A percentile compares a stretch with the other conserved stretches of the same genome.
phyloP scores from a whole-genome alignment of 257 asterid species.

The Salvia miltiorrhiza region DNA sequence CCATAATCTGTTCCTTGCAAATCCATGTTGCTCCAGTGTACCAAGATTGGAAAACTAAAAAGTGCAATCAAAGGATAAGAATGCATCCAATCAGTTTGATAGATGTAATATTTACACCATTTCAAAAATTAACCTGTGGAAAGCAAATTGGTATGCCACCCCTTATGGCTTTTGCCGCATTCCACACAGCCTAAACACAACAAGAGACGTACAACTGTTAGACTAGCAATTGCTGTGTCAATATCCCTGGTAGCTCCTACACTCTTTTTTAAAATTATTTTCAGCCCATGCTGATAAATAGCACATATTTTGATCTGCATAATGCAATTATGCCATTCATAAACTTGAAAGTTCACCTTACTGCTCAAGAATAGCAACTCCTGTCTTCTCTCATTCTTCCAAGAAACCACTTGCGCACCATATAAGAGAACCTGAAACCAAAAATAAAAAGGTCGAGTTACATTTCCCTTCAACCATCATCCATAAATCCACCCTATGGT shows the following conservation, averaged over 20 bases:
- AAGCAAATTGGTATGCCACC: constrained; percentile 66
- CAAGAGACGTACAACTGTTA: constrained; percentile 15
- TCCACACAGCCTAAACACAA: constrained; percentile 44
- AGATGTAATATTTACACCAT: not conserved
- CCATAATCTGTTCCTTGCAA: constrained; percentile 73
- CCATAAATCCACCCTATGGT: not conserved
- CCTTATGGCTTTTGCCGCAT: constrained; percentile 55
- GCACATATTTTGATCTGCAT: not conserved
- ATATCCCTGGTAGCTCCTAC: too few species aligned
- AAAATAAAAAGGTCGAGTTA: constrained; percentile 4
- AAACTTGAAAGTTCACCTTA: constrained; percentile 42
- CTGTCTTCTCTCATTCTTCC: constrained; percentile 74
- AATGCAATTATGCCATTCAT: not conserved
- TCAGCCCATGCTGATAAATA: not conserved
- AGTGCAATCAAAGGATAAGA: constrained; percentile 24
- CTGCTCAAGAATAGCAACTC: constrained; percentile 61
- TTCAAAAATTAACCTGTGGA: constrained; percentile 54
- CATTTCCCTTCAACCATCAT: not conserved
- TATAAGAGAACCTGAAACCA: constrained; percentile 51
- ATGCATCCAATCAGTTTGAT: not conserved
- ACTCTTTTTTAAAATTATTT: not conserved
- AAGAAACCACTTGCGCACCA: constrained; percentile 75
- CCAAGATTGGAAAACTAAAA: constrained; percentile 60
- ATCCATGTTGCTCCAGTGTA: constrained; percentile 71
- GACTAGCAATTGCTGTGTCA: not conserved